Evolutionary conservation across 202 grass and related monocot genomes (phyloP), one percentile per base, ranked within the genome.

Genomic region (Dendrocalamus latiflorus): DNA sequence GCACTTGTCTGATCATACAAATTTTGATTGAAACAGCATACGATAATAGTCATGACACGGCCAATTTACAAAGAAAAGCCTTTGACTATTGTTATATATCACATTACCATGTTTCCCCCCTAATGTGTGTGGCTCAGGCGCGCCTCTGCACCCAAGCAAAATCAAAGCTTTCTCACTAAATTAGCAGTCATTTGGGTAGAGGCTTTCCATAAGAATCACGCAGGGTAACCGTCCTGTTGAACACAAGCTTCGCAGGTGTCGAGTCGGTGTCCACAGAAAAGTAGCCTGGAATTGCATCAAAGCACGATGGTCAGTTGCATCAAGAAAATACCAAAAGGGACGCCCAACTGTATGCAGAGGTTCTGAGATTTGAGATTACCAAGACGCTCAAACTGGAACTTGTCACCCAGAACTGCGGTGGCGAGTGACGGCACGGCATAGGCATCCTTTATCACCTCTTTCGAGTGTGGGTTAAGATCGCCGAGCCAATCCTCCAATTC

Each of bases 311-410:
- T 86, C 28, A 90, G 67, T 74, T 86, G 14, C 13, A 33, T 54
- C 24, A 17, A 36, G 28, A 65, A n/a, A 33, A 65, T 26, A 4
- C 0, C 28, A 56, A 56, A 36, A 39, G 49, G 17, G 55, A 43
- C 37, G 37, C 1, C 4, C 49, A 17, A 48, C 17, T 18, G 10
- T 9, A 48, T 30, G 54, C 36, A 48, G 11, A 85, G 58, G 69
- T 72, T 44, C 16, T 30, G 79, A 78, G 26, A 72, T 78, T 92
- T 30, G 76, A 78, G 26, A 72, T 78, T 92, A 98, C 95, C 95
- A 44, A 98, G 89, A 9, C 95, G 88, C 75, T 98, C 95, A 48
- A 98, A 98, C 76, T 98, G 95, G 84, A 95, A 98, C 30, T 88
- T 93, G 49, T 95, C 91, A 14, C 91, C 93, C 45, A 89, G 42